Conservation (phyloP, 441 rosid species). For the Populus hybrid region DNA sequence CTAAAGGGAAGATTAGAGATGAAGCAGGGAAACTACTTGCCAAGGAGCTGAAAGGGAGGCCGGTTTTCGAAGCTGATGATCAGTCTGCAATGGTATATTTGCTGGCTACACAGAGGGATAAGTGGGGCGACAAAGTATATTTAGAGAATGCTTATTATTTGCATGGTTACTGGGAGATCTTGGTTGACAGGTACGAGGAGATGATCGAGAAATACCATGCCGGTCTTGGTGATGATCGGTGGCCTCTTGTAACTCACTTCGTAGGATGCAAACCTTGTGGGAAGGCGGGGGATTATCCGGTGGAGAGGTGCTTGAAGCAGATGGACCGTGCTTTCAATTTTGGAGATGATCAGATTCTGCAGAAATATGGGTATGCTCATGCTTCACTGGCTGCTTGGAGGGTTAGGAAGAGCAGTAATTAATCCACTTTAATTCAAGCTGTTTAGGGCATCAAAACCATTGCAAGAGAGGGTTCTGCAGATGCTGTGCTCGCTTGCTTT, state of each 20-base stretch:
- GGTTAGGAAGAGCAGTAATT: conserved; percentile 66
- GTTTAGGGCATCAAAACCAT: no score
- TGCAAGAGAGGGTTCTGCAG: no score
- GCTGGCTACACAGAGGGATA: conserved; percentile 65
- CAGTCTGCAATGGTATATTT: conserved; percentile 89
- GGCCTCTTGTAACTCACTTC: conserved; percentile 95
- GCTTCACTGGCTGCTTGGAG: conserved; percentile 66
- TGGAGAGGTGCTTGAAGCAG: conserved; percentile 81
- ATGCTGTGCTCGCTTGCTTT: no score
- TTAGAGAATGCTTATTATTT: conserved; percentile 75
- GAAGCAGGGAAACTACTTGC: conserved; percentile 76
- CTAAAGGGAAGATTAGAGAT: conserved; percentile 71
- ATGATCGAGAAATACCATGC: conserved; percentile 83
- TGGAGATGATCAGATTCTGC: conserved; percentile 84
- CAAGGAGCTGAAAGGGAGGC: conserved; percentile 69
- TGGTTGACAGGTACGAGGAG: conserved; percentile 89
- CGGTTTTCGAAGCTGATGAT: conserved; percentile 85
- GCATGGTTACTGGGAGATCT: conserved; percentile 89
- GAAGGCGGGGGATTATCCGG: conserved; percentile 79
- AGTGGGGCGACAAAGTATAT: conserved; percentile 80
- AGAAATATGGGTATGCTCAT: conserved; percentile 82
- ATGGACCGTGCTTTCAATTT: conserved; percentile 91
- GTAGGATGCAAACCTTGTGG: conserved; percentile 74
- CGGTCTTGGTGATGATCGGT: conserved; percentile 78
- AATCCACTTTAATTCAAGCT: conserved; percentile 58